Evolutionary conservation across 257 asterid genomes (phyloP).

Genomic region (Salvia miltiorrhiza): DNA sequence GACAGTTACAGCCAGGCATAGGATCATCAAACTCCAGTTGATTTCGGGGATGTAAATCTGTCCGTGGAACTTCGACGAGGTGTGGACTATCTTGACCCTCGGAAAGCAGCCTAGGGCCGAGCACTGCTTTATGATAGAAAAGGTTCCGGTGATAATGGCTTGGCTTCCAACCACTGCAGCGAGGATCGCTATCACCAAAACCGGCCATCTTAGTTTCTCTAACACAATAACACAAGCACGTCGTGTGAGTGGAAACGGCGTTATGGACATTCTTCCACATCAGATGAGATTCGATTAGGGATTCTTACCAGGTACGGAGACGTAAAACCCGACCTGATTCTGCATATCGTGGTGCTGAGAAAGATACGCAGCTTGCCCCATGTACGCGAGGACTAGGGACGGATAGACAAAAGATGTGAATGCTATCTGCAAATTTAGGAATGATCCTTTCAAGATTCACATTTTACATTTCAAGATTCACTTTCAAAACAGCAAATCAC

Average conservation of each 20-base stretch:
- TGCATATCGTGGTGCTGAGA: slow-evolving; percentile 56
- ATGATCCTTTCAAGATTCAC: too few relatives aligned
- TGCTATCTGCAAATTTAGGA: slow-evolving; percentile 43
- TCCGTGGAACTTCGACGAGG: slow-evolving; percentile 76
- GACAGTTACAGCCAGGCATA: slow-evolving; percentile 76
- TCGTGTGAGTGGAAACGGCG: background rate
- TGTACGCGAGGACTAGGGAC: slow-evolving; percentile 75
- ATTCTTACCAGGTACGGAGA: slow-evolving; percentile 76
- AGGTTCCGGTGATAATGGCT: slow-evolving; percentile 87
- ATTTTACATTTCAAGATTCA: too few relatives aligned
- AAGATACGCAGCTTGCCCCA: slow-evolving; percentile 96
- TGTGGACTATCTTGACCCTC: slow-evolving; percentile 71
- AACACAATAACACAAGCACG: background rate
- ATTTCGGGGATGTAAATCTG: slow-evolving; percentile 89
- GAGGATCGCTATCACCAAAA: slow-evolving; percentile 74
- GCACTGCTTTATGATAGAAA: slow-evolving; percentile 87
- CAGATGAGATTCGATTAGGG: background rate
- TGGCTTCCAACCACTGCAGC: slow-evolving; percentile 97
- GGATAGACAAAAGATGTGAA: slow-evolving; percentile 79
- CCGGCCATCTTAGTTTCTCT: slow-evolving; percentile 79
- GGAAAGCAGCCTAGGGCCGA: slow-evolving; percentile 90
- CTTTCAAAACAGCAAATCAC: too few relatives aligned
- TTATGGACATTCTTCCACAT: background rate
- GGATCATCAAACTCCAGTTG: slow-evolving; percentile 76
- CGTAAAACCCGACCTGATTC: slow-evolving; percentile 66